Evolutionary conservation across 108 stramenopile species (phyloP).

Genomic region (Chaetoceros muelleri): DNA sequence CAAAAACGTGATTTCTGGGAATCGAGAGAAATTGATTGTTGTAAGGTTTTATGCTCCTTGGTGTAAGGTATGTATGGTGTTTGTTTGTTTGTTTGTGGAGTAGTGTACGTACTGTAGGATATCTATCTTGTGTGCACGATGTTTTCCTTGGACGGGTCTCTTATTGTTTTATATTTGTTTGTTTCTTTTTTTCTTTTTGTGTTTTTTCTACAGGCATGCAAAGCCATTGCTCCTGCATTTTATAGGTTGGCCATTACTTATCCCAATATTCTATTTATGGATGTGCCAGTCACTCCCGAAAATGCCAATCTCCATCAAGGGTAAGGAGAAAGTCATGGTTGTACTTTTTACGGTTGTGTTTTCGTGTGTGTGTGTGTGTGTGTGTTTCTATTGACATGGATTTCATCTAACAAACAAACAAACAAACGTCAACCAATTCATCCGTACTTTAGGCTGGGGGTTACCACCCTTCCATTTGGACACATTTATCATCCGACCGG

Average conservation of each 20-base stretch:
- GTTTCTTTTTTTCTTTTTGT: neutral
- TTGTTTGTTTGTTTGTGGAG: neutral
- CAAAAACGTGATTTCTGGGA: slow-evolving; percentile 38
- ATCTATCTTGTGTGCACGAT: neutral
- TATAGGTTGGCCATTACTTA: slow-evolving; percentile 35
- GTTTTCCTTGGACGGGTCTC: neutral
- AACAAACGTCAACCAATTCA: no score
- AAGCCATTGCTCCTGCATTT: slow-evolving; percentile 46
- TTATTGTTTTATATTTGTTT: no score
- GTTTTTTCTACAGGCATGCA: slow-evolving; percentile 35
- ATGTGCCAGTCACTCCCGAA: slow-evolving; percentile 59
- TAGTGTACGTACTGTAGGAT: neutral
- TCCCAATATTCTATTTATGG: slow-evolving; percentile 39
- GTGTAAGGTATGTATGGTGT: slow-evolving; percentile 45
- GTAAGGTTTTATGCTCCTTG: slow-evolving; percentile 56
- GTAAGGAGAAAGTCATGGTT: no score
- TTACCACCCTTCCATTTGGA: slow-evolving; percentile 46
- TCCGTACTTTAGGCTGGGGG: no score
- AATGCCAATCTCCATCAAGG: slow-evolving; percentile 67
- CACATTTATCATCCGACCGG: slow-evolving; percentile 54
- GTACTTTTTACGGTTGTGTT: no score
- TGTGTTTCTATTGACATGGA: no score
- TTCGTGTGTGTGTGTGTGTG: no score
- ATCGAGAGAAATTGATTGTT: slow-evolving; percentile 33
- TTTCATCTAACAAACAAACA: no score